A percentile compares a stretch with the other conserved stretches of the same genome.
Evolutionary conservation across 768 basidiomycete genomes (phyloP).

Genomic region (Russula brevipes): DNA sequence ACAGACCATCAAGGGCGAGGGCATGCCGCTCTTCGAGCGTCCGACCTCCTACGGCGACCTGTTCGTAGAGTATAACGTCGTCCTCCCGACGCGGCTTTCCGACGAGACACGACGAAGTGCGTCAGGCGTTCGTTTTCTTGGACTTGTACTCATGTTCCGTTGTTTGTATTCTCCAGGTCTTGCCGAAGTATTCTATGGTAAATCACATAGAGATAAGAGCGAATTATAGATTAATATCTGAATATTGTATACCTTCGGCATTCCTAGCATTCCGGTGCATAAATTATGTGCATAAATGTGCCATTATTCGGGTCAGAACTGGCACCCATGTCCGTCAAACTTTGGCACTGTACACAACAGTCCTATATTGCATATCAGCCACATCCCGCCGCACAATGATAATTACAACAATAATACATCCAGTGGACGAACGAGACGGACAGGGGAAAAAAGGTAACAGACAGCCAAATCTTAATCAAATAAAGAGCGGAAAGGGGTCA

Average conservation of each 20-base stretch:
- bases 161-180: conserved; percentile 10
- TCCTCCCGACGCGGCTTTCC: conserved; percentile 72
- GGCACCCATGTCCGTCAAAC: neutral
- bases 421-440: conserved; percentile 23
- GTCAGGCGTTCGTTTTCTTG: conserved; percentile 31
- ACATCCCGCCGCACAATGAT: conserved; percentile 20
- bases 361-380: conserved; percentile 19
- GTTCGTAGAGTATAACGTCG: conserved; percentile 90
- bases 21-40: conserved; percentile 70
- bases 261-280: neutral
- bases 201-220: conserved; percentile 18
- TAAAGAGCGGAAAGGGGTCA: conserved; percentile 10
- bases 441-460: conserved; percentile 1
- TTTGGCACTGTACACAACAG: conserved; percentile 16
- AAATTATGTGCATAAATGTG: neutral
- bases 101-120: conserved; percentile 68
- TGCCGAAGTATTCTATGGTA: conserved; percentile 25
- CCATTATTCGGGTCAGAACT: neutral
- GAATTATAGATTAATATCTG: conserved; percentile 25
- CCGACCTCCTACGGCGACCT: conserved; percentile 65
- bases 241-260: conserved; percentile 15
- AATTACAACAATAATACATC: conserved; percentile 28
- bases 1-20: conserved; percentile 80
- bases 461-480: conserved; percentile 15
- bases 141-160: neutral